Base-by-base conservation (phyloP, 2,329 filamentous ascomycete species). In the Pyrenophora graminea region DNA sequence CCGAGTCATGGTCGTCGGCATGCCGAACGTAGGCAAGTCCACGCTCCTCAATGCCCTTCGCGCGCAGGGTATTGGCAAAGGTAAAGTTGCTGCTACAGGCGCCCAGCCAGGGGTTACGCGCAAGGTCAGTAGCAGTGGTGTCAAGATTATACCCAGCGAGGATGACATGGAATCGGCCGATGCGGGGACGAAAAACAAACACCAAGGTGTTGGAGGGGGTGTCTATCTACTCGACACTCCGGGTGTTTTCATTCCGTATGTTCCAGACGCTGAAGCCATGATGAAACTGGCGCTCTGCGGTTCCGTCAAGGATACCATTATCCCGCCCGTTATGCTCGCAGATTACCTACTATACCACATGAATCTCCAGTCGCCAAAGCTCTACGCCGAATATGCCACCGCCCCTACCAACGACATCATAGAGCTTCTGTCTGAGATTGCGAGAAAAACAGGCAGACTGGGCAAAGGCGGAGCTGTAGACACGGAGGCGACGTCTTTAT, bases 21-120 rank as follows among this genome's bases (percentile, higher is more conserved):
- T 99, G 92, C 94, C 94, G 31, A 99, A 99, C 69, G 90, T 96
- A 0, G 94, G 94, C 31, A 99, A 99, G 76, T 96, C 90, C 39
- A 91, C 92, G 1, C 80, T 99, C n/a, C 84, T 99, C 36, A 99
- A 99, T 72, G 84, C 86, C 13, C 81, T 97, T 41, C 87, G 94
- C 17, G 82, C 80, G 34, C 78, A 81, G 15, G 90, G 91, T 34
- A 82, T 90, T 58, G 75, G 79, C 60, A 77, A 80, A 41, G 80
- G 80, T 17, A 95, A 93, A 70, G 92, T 86, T 1, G 90, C 92
- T 32, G 81, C 79, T 56, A 97, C 92, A 1, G 94, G 94, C 8
- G 86, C 88, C 9, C 87, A 97, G 66, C 92, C 94, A 2, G 94
- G 94, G 37, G 82, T 97, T 4, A 99, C 94, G 48, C 82, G 94